phyloP scores from a whole-genome alignment of 2,329 filamentous ascomycete species.

The Mariannaea sp. region DNA sequence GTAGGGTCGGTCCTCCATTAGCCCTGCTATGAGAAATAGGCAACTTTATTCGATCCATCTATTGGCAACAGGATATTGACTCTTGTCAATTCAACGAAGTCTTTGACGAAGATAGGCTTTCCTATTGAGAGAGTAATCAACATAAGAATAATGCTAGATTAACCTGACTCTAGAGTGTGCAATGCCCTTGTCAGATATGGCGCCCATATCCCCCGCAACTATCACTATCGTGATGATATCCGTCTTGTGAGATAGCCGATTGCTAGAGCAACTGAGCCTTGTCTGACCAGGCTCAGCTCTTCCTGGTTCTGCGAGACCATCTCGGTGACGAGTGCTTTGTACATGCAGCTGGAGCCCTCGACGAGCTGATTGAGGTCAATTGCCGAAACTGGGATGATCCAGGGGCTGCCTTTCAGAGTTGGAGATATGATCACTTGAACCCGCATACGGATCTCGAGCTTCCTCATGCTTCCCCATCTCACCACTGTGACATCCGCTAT shows the following conservation, averaged over 20 bases:
- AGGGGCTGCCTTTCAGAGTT: slow-evolving; percentile 52
- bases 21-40: too few species aligned
- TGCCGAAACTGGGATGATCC: slow-evolving; percentile 51
- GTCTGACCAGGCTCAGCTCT: slow-evolving; percentile 40
- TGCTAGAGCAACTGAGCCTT: neutral
- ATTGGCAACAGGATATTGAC: too few species aligned
- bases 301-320: slow-evolving; percentile 49
- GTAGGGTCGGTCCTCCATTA: too few species aligned
- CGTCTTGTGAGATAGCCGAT: slow-evolving; percentile 42
- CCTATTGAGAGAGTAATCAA: too few species aligned
- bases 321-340: slow-evolving; percentile 52
- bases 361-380: slow-evolving; percentile 54
- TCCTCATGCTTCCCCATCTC: slow-evolving; percentile 53
- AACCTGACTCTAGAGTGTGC: slow-evolving; percentile 46
- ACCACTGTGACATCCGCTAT: slow-evolving; percentile 51
- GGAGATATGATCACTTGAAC: slow-evolving; percentile 51
- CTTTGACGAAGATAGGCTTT: slow-evolving; percentile 35
- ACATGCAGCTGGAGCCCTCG: slow-evolving; percentile 50
- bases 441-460: slow-evolving; percentile 52
- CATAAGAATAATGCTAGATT: too few species aligned
- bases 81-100: neutral
- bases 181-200: slow-evolving; percentile 52
- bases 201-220: slow-evolving; percentile 51
- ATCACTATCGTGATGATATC: slow-evolving; percentile 52
- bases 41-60: too few species aligned